These are phyloP conservation scores for Coleophoma crateriformis DNA, from an alignment of 2,329 filamentous ascomycete species.

Conservation along the genomic window DNA sequence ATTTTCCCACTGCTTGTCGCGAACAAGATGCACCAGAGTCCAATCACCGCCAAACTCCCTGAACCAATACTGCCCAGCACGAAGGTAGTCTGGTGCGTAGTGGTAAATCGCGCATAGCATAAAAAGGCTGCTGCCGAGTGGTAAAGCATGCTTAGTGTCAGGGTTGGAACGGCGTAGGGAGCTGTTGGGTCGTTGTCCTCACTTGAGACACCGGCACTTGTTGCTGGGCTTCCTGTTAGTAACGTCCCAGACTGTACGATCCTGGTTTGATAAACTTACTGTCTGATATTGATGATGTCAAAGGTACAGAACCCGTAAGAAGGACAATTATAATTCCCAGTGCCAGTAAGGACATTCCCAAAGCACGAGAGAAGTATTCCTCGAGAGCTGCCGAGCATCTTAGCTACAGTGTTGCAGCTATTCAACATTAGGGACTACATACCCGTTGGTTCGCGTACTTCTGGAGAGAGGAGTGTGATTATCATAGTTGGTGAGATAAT, in stretches of 20 bases:
- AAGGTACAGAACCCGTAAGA: constrained; percentile 58
- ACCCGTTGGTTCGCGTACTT: constrained; percentile 50
- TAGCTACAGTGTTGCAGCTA: constrained; percentile 3
- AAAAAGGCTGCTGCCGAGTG: constrained; percentile 51
- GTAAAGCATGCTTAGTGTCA: constrained; percentile 52
- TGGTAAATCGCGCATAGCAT: constrained; percentile 52
- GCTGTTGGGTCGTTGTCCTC: constrained; percentile 40
- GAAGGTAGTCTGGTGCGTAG: constrained; percentile 43
- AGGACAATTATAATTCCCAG: constrained; percentile 51
- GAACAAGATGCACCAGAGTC: constrained; percentile 49
- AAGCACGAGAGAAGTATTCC: constrained; percentile 55
- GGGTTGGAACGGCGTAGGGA: constrained; percentile 53
- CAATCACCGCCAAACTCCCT: constrained; percentile 44
- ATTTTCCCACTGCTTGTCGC: constrained; percentile 48
- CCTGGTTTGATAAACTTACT: constrained; percentile 8
- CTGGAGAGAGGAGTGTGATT: constrained; percentile 50
- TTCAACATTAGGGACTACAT: constrained; percentile 15
- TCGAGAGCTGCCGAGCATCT: constrained; percentile 43
- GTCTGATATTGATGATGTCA: constrained; percentile 36
- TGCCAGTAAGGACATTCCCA: constrained; percentile 53
- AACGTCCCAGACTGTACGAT: background rate
- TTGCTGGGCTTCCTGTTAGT: constrained; percentile 13
- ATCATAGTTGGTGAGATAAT: constrained; percentile 56
- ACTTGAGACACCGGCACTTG: constrained; percentile 29
- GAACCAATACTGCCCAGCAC: constrained; percentile 45